A percentile compares a stretch with the other conserved stretches of the same genome.
Conservation (phyloP, 1,284 basidiomycete species). For the Microbotryum scabiosae region DNA sequence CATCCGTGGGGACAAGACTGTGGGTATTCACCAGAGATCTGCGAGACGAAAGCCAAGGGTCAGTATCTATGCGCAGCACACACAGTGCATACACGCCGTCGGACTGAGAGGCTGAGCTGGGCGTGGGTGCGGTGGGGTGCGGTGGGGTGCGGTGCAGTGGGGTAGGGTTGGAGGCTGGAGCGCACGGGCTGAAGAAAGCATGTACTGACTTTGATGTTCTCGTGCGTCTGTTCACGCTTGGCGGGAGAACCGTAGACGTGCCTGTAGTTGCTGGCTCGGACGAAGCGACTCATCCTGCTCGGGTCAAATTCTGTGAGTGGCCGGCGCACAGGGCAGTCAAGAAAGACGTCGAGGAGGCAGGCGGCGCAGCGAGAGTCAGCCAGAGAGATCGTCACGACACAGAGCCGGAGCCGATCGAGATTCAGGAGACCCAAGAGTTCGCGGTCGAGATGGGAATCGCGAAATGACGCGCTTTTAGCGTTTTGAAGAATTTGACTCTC, state of each 20-base stretch:
- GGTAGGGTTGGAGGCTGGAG: too few species aligned
- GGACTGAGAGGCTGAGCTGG: neutral
- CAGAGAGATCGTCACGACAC: too few species aligned
- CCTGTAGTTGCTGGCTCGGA: constrained; percentile 8
- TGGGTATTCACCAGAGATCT: constrained; percentile 4
- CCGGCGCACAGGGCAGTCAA: too few species aligned
- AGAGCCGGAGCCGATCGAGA: too few species aligned
- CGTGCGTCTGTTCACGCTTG: constrained; percentile 48
- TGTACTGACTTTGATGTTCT: constrained; percentile 65
- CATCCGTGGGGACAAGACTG: neutral
- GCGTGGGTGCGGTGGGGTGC: neutral
- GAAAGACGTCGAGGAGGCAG: too few species aligned
- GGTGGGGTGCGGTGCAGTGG: too few species aligned
- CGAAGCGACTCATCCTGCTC: constrained; percentile 5
- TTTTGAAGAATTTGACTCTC: too few species aligned
- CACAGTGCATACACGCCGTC: neutral
- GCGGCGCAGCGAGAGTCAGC: too few species aligned
- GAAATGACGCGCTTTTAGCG: too few species aligned
- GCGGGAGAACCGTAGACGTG: constrained; percentile 17
- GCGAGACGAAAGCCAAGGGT: constrained; percentile 1
- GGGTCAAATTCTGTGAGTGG: neutral
- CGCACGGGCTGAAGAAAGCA: neutral
- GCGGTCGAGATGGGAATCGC: too few species aligned
- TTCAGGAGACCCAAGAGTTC: too few species aligned
- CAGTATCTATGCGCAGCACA: neutral